Base-by-base conservation (phyloP, 805 yeast genomes). In the Grigorovia transvaalensis region DNA sequence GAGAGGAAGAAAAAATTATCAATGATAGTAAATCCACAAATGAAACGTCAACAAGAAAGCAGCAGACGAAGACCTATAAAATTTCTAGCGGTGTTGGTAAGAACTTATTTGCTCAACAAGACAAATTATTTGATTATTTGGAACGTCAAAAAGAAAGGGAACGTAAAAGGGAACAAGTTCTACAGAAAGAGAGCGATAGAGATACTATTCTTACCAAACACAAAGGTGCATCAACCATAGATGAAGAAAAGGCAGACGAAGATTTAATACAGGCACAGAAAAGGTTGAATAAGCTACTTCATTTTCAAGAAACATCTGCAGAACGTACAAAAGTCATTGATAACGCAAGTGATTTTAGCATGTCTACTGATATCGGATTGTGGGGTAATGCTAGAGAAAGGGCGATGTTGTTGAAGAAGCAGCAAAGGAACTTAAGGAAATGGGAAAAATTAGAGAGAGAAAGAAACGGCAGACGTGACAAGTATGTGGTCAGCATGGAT, bases 241-340 rank as follows among this genome's bases (percentile, higher is more conserved):
- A 75, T 45, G 71, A 67, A 50, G 74, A 74, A 57, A 17, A 19
- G 2, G 23, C 35, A 38, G 74, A 72, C 41, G 75, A 79, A 0
- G 90, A 84, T 44, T 68, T 87, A 41, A 56, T 72, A 4, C 74
- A 74, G 51, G 99, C 99, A 0, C 84, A 86, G 58, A 79, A 79
- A 46, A 72, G 90, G 49, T 70, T 93, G 48, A 86, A 87, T 35
- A 84, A 80, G 35, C 70, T 93, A 47, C 71, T 93, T 45, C 77
- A 81, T 55, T 93, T 82, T 66, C 99, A 93, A 65, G 87, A 79
- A 2, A 81, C 90, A 17, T 86, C 95, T 7, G 87, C 90, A 1
- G 95, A 88, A 65, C 75, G 99, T 64, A 93, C 99, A 0, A 81
- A 80, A 58, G 88, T 93, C 56, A 90, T 95, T 43, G 99, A 93